Evolutionary conservation across 148 eudicot genomes (phyloP), one percentile per base, ranked within the genome.

Genomic region (Spergularia bocconei): DNA sequence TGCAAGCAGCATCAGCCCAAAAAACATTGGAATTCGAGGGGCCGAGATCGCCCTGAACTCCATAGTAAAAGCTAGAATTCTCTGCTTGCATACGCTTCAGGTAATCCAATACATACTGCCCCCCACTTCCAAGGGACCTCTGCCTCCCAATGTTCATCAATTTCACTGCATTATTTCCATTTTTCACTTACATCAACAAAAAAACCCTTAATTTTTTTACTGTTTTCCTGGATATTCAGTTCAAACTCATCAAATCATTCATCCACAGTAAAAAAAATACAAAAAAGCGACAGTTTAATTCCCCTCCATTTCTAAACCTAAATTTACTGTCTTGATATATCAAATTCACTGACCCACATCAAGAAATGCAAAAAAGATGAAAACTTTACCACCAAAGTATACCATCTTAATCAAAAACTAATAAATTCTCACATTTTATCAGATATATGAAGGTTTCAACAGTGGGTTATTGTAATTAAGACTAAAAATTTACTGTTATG

Each of bases 1-100:
- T 79, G 44, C 77, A 77, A 36, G 77, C 33, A 48, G 79, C 77
- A 80, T 82, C 85, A 25, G 74, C 83, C 87, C 87, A 85, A 44
- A 85, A 85, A 57, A 85, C 16, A 66, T 85, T 85, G 72, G 73
- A 47, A 63, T 57, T 59, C 17, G 78, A 64, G 44, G 64, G 69
- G 17, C 70, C 83, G 7, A 75, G 63, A 72, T 72, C 80, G 13
- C 83, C 81, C 72, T 82, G 82, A 75, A 82, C 51, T 13, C 82
- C 79, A 70, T 79, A 85, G 48, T 82, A 82, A 53, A 82, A 85
- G 75, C 75, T 71, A 68, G 84, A 72, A 78, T 79, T 75, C 59
- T 82, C 84, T 2, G 70, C 57, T 63, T 80, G 83, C 78, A 71
- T 72, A 75, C 69, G 76, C 78, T 78, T 85, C 33, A 85, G 71